These are phyloP conservation scores for Globisporangium camurandrum DNA, from an alignment of 352 stramenopile genomes.

Conservation along the genomic window DNA sequence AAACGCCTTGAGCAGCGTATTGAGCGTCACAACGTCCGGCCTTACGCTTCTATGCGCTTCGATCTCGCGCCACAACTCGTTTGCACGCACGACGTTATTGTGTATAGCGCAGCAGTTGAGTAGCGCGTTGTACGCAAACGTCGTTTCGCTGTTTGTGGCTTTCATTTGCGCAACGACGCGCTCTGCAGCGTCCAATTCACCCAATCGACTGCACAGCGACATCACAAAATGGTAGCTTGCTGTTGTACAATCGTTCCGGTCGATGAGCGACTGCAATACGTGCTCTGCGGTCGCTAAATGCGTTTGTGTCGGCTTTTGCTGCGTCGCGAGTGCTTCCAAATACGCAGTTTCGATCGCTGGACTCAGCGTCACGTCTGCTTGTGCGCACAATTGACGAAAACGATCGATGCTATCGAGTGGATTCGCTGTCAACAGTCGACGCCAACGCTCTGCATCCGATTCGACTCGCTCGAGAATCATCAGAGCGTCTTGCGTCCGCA, in stretches of 20 bases:
- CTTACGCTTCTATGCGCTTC: conserved; percentile 13
- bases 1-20: conserved; percentile 43
- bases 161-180: conserved; percentile 30
- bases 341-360: too few species aligned
- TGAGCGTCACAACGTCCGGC: conserved; percentile 36
- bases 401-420: too few species aligned
- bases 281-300: background rate
- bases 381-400: too few species aligned
- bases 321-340: too few species aligned
- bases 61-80: conserved; percentile 32
- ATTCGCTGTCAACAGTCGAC: too few species aligned
- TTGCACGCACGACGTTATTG: conserved; percentile 20
- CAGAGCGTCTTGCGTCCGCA: too few species aligned
- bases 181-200: conserved; percentile 20
- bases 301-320: too few species aligned
- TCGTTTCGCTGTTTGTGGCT: conserved; percentile 3
- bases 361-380: too few species aligned
- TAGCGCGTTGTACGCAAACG: conserved; percentile 31
- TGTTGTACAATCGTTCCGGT: conserved; percentile 6
- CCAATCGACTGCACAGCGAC: conserved; percentile 25
- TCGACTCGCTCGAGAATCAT: too few species aligned
- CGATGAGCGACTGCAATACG: conserved; percentile 33
- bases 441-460: too few species aligned
- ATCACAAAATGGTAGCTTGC: conserved; percentile 33
- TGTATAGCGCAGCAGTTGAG: conserved; percentile 33